These are phyloP conservation scores for Dactylellina parvicollis DNA, from an alignment of 2,329 filamentous ascomycete species.

Conservation along the genomic window DNA sequence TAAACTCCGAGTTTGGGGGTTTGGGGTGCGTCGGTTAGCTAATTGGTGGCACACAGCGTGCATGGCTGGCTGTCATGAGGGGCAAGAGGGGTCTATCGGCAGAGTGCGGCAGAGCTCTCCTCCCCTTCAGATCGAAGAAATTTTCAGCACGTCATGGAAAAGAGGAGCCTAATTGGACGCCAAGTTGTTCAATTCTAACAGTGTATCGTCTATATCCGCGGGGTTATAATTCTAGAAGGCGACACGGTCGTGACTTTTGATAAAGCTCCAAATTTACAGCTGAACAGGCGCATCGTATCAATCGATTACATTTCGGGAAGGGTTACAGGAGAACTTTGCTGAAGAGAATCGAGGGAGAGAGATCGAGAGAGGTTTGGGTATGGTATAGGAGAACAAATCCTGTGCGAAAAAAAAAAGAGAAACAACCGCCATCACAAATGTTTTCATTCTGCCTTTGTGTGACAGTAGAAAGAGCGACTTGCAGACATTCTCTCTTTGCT, in stretches of 20 bases:
- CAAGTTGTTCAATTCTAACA: neutral
- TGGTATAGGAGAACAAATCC: constrained; percentile 2
- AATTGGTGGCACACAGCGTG: neutral
- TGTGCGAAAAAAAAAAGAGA: neutral
- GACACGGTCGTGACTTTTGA: neutral
- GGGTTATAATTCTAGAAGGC: neutral
- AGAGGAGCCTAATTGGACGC: constrained; percentile 30
- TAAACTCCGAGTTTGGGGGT: constrained; percentile 20
- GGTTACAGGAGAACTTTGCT: neutral
- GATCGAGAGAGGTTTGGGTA: neutral
- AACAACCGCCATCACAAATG: neutral
- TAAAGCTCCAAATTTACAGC: neutral
- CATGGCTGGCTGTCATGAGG: constrained; percentile 30
- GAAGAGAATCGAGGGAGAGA: neutral
- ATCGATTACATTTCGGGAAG: constrained; percentile 1
- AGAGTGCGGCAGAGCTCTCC: constrained; percentile 48
- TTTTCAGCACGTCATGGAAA: constrained; percentile 47
- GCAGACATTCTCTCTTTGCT: constrained; percentile 17
- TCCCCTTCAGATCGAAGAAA: constrained; percentile 20
- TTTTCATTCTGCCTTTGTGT: neutral
- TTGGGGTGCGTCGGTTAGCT: constrained; percentile 20
- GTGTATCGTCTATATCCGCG: too few relatives aligned
- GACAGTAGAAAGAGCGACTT: neutral
- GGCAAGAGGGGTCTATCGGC: constrained; percentile 23
- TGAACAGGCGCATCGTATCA: neutral